phyloP scores from a whole-genome alignment of 2,329 filamentous ascomycete species.

The Bisporella sp. region DNA sequence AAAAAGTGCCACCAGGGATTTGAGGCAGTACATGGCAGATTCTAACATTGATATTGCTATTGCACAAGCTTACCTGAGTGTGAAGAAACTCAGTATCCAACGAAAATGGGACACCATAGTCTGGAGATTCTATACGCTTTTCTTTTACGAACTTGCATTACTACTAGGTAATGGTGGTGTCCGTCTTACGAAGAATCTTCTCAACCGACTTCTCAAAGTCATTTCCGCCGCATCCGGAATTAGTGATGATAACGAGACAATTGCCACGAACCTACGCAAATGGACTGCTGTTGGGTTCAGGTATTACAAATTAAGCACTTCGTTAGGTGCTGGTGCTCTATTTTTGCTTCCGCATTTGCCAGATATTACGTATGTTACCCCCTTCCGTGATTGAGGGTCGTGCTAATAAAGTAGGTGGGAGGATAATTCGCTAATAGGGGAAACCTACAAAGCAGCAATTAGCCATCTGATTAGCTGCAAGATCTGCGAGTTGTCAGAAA shows the following conservation, averaged over 20 bases:
- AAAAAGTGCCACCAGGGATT: too few species aligned
- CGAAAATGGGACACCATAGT: background rate
- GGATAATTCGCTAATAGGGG: too few species aligned
- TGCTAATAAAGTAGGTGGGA: too few species aligned
- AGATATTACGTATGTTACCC: background rate
- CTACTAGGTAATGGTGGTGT: background rate
- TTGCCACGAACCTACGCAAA: background rate
- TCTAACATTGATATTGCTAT: too few species aligned
- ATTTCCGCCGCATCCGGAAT: background rate
- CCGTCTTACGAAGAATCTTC: background rate
- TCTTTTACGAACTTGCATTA: background rate
- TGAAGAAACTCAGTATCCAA: background rate
- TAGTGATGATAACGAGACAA: background rate
- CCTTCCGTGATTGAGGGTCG: too few species aligned
- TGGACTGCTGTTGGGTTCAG: background rate
- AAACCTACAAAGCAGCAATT: too few species aligned
- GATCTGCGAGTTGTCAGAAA: too few species aligned
- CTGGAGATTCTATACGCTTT: background rate
- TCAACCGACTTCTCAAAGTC: background rate
- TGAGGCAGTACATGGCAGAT: too few species aligned
- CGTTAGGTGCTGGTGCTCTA: background rate
- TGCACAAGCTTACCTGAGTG: too few species aligned
- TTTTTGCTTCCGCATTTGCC: background rate
- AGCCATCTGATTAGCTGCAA: too few species aligned
- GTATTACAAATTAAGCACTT: background rate